These are phyloP conservation scores for Crassisporium funariophilum DNA, from an alignment of 768 basidiomycete genomes.

Conservation along the genomic window DNA sequence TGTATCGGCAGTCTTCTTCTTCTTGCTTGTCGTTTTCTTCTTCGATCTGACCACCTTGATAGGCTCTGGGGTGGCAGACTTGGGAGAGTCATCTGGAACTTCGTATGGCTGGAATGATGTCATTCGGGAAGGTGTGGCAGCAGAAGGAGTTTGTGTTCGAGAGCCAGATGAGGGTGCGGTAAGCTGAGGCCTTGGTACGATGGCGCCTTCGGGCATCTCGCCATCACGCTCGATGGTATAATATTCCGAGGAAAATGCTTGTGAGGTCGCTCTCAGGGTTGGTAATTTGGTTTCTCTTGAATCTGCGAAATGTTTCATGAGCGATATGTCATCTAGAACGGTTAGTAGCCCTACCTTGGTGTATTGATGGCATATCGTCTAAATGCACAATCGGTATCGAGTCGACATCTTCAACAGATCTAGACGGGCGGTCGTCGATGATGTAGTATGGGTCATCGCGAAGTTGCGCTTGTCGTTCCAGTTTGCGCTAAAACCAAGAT, in stretches of 20 bases:
- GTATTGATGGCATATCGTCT: conserved; percentile 62
- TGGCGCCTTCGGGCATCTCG: conserved; percentile 79
- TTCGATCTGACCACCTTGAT: conserved; percentile 77
- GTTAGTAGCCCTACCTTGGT: conserved; percentile 1
- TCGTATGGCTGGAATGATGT: conserved; percentile 58
- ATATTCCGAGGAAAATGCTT: conserved; percentile 42
- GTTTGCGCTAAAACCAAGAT: conserved; percentile 55
- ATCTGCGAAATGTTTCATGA: conserved; percentile 21
- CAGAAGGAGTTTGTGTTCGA: conserved; percentile 19
- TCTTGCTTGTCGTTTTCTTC: conserved; percentile 65
- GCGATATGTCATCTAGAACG: neutral
- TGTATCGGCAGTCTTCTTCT: conserved; percentile 58
- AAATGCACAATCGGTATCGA: conserved; percentile 89
- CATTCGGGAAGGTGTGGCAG: conserved; percentile 38
- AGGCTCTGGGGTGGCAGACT: conserved; percentile 58
- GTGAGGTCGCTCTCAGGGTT: conserved; percentile 42
- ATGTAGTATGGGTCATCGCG: conserved; percentile 94
- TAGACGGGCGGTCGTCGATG: conserved; percentile 57
- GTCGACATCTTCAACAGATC: conserved; percentile 68
- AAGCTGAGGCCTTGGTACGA: conserved; percentile 15
- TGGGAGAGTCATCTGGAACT: conserved; percentile 44
- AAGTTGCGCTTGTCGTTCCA: conserved; percentile 72
- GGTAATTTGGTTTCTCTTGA: conserved; percentile 40
- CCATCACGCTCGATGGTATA: conserved; percentile 77
- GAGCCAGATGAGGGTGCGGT: conserved; percentile 28